Base-by-base conservation (phyloP, 2,329 filamentous ascomycete genomes). In the Verticillium zaregamsianum region DNA sequence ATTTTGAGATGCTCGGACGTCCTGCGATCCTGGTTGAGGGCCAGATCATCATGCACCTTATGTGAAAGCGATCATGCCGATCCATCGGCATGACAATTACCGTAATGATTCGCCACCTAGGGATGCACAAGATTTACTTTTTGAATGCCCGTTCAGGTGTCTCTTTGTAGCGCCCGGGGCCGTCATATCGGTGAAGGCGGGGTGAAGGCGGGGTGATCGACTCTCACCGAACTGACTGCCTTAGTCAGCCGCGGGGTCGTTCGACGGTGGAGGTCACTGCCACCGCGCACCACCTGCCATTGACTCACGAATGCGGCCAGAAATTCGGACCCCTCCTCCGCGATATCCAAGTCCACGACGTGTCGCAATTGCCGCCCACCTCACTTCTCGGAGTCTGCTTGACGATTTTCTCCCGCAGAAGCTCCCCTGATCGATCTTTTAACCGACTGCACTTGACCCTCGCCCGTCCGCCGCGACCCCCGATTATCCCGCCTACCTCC, bases 221-320 rank as follows among this genome's bases (percentile, higher is more conserved):
- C 20, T n/a, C 54, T 55, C 25, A 33, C 25, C 31, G 25, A 55
- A 23, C 5, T 6, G 15, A 55, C 6, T 25, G 9, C 23, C 54
- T 55, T 55, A 55, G 54, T 55, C 54, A 55, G 25, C 54, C 54
- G 54, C 54, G 54, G 54, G 54, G 54, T 55, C n/a, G 14, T 35
- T 35, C 33, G 9, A 32, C 28, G 28, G 28, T 4, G 28, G 28
- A 28, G 28, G 28, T 33, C 23, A 25, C 54, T 55, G 54, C 54
- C 14, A 12, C 5, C 28, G 32, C 25, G 25, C 54, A 31, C 25
- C 54, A 15, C 54, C 28, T 33, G 54, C 54, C 54, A 17, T 33
- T 55, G 54, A 55, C 54, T 55, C 54, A 55, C 54, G 25, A 55
- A 33, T 55, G 6, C 25, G 28, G 54, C 54, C 25, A 55, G 54